Evolutionary conservation across 2,329 filamentous ascomycete species (phyloP).

Genomic region (Exophiala sp.): DNA sequence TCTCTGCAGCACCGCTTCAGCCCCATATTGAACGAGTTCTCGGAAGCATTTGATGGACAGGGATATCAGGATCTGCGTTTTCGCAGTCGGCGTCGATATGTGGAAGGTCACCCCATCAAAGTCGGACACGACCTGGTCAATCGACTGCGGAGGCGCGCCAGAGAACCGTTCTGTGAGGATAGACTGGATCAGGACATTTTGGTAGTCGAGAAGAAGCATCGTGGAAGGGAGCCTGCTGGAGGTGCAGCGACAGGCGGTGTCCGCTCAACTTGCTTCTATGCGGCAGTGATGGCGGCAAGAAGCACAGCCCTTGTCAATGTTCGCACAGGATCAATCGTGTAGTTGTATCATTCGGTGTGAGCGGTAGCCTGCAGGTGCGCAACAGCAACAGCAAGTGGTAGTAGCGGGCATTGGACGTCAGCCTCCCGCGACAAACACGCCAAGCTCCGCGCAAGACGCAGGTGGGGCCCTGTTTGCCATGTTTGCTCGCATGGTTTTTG

Average conservation of each 20-base stretch:
- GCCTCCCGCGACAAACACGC: not conserved
- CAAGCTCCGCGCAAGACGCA: too few species aligned
- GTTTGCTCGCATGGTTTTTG: not conserved
- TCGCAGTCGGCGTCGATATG: conserved; percentile 89
- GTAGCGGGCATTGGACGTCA: not conserved
- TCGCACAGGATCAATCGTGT: not conserved
- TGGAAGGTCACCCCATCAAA: conserved; percentile 99
- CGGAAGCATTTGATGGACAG: conserved; percentile 91
- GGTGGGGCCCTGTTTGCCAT: not conserved
- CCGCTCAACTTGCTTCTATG: not conserved
- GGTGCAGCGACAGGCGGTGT: not conserved
- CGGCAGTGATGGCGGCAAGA: not conserved
- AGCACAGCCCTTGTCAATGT: not conserved
- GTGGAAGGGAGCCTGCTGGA: conserved; percentile 22
- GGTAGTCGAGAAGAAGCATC: conserved; percentile 95
- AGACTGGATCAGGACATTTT: conserved; percentile 96
- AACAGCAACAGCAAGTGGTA: not conserved
- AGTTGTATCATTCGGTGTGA: too few species aligned
- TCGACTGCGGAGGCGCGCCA: conserved; percentile 56
- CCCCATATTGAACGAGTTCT: conserved; percentile 89
- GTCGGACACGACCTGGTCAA: conserved; percentile 97
- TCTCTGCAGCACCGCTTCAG: conserved; percentile 80
- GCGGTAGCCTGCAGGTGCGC: not conserved
- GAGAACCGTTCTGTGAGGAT: conserved; percentile 92
- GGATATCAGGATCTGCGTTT: conserved; percentile 90